Base-by-base conservation (phyloP, 495 filamentous ascomycete species). In the Penicillium taxi region DNA sequence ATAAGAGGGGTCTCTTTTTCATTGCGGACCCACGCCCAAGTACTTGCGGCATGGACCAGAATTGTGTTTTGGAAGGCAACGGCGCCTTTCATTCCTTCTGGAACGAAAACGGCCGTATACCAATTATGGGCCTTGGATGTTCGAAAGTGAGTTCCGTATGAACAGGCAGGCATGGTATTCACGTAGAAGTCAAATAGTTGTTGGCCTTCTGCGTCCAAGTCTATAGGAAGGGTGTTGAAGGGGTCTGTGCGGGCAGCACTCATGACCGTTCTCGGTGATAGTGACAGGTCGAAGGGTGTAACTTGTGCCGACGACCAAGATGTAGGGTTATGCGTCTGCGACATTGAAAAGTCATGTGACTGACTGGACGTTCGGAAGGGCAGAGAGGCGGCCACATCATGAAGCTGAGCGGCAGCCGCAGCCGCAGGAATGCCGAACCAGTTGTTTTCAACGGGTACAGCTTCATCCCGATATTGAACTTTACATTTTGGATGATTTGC, bases 181-280 rank as follows among this genome's bases (percentile, higher is more conserved):
- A 61, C 55, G 26, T 63, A 66, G 25, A 62, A 64, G 36, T 66
- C 64, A 22, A 64, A 64, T 3, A 64, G 36, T 12, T 43, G 40
- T 33, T 61, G 47, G 12, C 53, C 55, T 26, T 64, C 53, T 6
- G 37, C 30, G 35, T 53, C 45, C 16, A 64, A 22, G 8, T 59
- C 51, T 21, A 58, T 30, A 12, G 64, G 62, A 13, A 64, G 39
- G 1, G 44, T 42, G 30, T 64, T 58, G 43, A 66, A 67, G 6
- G 60, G 55, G 25, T 64, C 55, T 8, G 58, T 64, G 11, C 55
- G 53, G 9, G 64, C 58, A 24, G 62, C 60, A 18, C 56, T 64
- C 19, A 64, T 33, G 2, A 64, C 48, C 5, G 56, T 50, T 24
- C 45, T 46, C 13, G 64, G 64, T 5, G 63, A 64, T 18, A 39